phyloP scores from a whole-genome alignment of 371 early-diverging fungal genomes.

The Dichotomocladium elegans region DNA sequence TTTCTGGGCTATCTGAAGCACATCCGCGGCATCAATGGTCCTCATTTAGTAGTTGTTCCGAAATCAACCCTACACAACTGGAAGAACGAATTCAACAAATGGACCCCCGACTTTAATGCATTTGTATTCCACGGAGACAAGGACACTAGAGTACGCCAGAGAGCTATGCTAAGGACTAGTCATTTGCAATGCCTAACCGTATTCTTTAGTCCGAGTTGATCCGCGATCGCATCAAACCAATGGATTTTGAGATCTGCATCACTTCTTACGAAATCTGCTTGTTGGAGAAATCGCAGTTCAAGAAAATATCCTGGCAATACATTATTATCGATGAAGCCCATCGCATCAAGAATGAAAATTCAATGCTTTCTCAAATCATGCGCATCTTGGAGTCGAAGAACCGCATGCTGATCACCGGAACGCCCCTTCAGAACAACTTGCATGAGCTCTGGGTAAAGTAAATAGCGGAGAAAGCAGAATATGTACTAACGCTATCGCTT shows the following conservation, averaged over 20 bases:
- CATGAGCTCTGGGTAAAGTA: conserved; percentile 91
- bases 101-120: conserved; percentile 90
- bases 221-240: conserved; percentile 48
- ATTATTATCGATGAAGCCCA: conserved; percentile 99
- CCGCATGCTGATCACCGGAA: conserved; percentile 97
- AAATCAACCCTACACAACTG: conserved; percentile 98
- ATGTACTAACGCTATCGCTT: neutral
- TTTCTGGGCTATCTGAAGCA: conserved; percentile 93
- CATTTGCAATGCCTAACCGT: neutral
- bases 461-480: neutral
- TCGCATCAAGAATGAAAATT: conserved; percentile 98
- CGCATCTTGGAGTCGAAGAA: conserved; percentile 84
- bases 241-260: conserved; percentile 91
- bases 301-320: conserved; percentile 90
- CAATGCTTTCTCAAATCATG: conserved; percentile 89
- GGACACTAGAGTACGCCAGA: conserved; percentile 66
- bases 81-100: conserved; percentile 90
- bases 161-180: neutral
- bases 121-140: conserved; percentile 94
- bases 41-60: conserved; percentile 96
- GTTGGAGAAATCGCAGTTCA: conserved; percentile 81
- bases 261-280: conserved; percentile 99
- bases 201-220: conserved; percentile 51
- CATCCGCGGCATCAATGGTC: conserved; percentile 71
- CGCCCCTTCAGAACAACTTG: conserved; percentile 98